These are phyloP conservation scores for Leccinellum albellum DNA, from an alignment of 768 basidiomycete genomes.

Conservation along the genomic window DNA sequence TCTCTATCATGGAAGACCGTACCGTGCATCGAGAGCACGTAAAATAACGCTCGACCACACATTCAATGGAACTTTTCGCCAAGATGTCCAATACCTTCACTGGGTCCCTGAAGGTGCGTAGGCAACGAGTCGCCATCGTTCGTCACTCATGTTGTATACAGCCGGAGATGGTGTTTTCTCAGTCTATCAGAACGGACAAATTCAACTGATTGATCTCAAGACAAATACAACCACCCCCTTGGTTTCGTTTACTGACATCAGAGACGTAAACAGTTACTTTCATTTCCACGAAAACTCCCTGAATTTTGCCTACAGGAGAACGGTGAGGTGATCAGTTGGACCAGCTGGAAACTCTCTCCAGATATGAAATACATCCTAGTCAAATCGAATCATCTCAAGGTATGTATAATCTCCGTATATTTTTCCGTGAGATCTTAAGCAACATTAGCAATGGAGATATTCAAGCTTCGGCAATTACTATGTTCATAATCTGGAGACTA, in stretches of 20 bases:
- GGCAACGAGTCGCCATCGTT: not conserved
- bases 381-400: slow-evolving; percentile 72
- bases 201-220: slow-evolving; percentile 79
- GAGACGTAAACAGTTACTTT: slow-evolving; percentile 47
- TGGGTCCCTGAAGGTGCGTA: slow-evolving; percentile 91
- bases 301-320: slow-evolving; percentile 41
- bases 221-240: slow-evolving; percentile 64
- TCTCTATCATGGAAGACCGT: slow-evolving; percentile 55
- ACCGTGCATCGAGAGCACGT: slow-evolving; percentile 49
- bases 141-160: slow-evolving; percentile 30
- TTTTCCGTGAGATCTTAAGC: slow-evolving; percentile 4
- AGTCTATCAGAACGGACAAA: slow-evolving; percentile 51
- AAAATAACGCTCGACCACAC: slow-evolving; percentile 86
- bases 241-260: slow-evolving; percentile 55
- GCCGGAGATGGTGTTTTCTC: slow-evolving; percentile 96
- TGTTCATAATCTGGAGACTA: slow-evolving; percentile 73
- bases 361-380: slow-evolving; percentile 90
- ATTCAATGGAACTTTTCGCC: slow-evolving; percentile 85
- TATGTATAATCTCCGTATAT: slow-evolving; percentile 21
- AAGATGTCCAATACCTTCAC: slow-evolving; percentile 45
- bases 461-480: slow-evolving; percentile 92
- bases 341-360: slow-evolving; percentile 78
- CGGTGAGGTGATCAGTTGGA: slow-evolving; percentile 48
- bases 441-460: slow-evolving; percentile 86
- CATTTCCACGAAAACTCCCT: not conserved